phyloP scores from a whole-genome alignment of 345 rosid species.

The Erucastrum elatum region DNA sequence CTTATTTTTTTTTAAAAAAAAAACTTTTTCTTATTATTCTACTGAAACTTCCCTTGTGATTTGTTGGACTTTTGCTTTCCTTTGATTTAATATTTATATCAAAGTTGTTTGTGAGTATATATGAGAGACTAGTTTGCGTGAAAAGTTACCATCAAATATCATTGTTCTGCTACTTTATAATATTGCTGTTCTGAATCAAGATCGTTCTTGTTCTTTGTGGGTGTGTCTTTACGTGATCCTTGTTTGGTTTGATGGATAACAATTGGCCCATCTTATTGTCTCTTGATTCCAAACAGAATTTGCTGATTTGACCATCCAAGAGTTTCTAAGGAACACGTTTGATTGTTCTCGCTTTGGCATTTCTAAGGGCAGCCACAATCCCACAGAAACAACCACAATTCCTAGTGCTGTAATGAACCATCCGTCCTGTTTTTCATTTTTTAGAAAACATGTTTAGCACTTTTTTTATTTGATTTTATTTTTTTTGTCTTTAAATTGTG shows the following conservation, averaged over 20 bases:
- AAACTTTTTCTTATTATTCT: not conserved
- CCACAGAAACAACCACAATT: constrained; percentile 42
- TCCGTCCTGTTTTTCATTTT: constrained; percentile 6
- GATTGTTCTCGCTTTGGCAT: constrained; percentile 99
- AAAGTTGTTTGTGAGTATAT: not conserved
- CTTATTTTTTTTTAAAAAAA: not conserved
- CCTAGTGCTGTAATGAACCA: not conserved
- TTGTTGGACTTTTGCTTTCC: constrained; percentile 9
- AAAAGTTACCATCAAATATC: not conserved
- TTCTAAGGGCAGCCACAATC: constrained; percentile 68
- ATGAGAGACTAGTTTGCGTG: constrained; percentile 8
- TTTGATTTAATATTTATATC: constrained; percentile 16
- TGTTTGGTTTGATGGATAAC: not conserved
- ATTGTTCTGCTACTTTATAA: not conserved
- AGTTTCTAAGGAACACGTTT: constrained; percentile 72
- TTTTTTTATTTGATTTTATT: not conserved
- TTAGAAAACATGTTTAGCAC: not conserved
- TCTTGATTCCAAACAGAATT: constrained; percentile 52
- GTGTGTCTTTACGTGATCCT: not conserved
- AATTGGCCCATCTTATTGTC: not conserved
- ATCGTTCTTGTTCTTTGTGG: constrained; percentile 1
- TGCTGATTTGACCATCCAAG: constrained; percentile 94
- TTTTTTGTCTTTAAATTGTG: not conserved
- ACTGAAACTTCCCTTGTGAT: not conserved
- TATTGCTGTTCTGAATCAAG: constrained; percentile 2